Evolutionary conservation across 225 moss, liverwort and hornwort genomes (phyloP).

Genomic region (Sphagnum contortum): DNA sequence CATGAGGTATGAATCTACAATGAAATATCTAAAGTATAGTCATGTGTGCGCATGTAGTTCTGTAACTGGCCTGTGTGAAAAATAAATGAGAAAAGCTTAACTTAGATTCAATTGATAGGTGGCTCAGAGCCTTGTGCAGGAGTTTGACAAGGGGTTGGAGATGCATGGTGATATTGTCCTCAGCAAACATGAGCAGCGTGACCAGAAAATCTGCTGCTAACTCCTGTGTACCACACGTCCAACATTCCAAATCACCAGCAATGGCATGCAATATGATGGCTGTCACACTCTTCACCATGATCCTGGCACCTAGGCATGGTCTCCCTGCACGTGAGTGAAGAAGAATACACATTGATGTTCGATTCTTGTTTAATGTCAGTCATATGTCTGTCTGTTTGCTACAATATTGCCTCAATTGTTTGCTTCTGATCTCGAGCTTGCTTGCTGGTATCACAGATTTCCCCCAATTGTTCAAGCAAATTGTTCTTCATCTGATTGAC

Average conservation of each 20-base stretch:
- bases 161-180: slow-evolving; percentile 86
- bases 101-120: slow-evolving; percentile 36
- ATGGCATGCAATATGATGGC: slow-evolving; percentile 73
- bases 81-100: slow-evolving; percentile 9
- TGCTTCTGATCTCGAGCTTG: no score
- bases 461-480: no score
- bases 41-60: no score
- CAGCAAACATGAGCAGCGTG: slow-evolving; percentile 69
- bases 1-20: no score
- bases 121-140: slow-evolving; percentile 42
- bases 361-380: no score
- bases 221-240: slow-evolving; percentile 77
- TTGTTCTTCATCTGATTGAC: no score
- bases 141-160: slow-evolving; percentile 61
- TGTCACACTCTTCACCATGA: slow-evolving; percentile 71
- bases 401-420: no score
- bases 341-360: background rate
- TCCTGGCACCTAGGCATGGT: slow-evolving; percentile 82
- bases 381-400: no score
- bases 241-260: slow-evolving; percentile 64
- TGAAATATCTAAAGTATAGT: no score
- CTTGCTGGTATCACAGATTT: no score
- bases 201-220: slow-evolving; percentile 68
- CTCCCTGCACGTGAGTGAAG: slow-evolving; percentile 31
- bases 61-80: no score